Base-by-base conservation (phyloP, 257 asterid genomes). In the Salvia miltiorrhiza region DNA sequence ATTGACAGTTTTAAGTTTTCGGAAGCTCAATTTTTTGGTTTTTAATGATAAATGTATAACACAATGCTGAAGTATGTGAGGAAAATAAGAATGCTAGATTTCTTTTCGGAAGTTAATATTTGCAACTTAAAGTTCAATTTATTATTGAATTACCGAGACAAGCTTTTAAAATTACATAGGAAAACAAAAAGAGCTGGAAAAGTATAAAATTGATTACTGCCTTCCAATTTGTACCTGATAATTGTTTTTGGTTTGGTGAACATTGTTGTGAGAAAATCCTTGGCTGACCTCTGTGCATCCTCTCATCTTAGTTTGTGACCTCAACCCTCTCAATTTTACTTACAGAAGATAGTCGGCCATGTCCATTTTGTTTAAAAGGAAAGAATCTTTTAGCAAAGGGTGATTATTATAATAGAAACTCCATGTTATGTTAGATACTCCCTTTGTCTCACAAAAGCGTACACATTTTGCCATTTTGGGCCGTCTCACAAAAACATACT, bases 361-460 rank as follows among this genome's bases (percentile, higher is more conserved):
- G 7, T 37, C 72, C 45, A 44, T 61, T 48, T 53, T 61, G 69
- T 55, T 59, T 37, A 67, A 52, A 75, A 54, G 21, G 28, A 8
- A 37, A 20, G 16, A 28, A 63, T 45, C 9, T 45, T 75, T 32
- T 60, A 41, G 44, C 23, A 12, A 62, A 33, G 63, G 47, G 41
- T 35, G 39, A 24, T 48, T 24, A 20, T 55, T 66, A 47, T 56
- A 62, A 8, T 33, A 60, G 47, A 43, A 26, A 32, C 63, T 49
- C 35, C 76, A 41, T 24, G 48, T 23, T 53, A 11, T 52, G 68
- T 39, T 72, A 0, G 48, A 44, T 14, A n/a, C n/a, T n/a, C n/a
- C n/a, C n/a, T n/a, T n/a, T n/a, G n/a, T n/a, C n/a, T n/a, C n/a
- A n/a, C n/a, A n/a, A n/a, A n/a, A n/a, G n/a, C n/a, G n/a, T n/a